Evolutionary conservation across 1,284 basidiomycete genomes (phyloP).

Genomic region (Hemileia vastatrix): DNA sequence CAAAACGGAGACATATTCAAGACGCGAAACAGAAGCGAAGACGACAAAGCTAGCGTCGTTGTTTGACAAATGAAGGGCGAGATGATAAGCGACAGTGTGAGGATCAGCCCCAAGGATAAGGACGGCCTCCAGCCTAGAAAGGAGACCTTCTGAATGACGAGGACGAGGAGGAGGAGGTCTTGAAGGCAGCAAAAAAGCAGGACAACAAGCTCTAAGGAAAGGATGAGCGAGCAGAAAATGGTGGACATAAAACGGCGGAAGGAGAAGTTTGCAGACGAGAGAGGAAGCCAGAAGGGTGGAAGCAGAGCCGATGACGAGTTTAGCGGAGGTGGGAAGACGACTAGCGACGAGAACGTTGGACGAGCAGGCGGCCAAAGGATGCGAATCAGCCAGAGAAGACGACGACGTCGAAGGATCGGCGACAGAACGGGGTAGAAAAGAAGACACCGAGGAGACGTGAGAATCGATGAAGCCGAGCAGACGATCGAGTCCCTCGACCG

Average conservation of each 20-base stretch:
- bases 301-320: not conserved
- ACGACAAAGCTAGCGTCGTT: not conserved
- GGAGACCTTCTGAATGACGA: not conserved
- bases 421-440: too few species aligned
- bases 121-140: not conserved
- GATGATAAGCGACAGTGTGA: not conserved
- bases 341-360: too few species aligned
- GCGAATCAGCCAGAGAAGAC: too few species aligned
- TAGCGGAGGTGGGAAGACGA: too few species aligned
- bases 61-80: constrained; percentile 9
- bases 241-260: not conserved
- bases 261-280: not conserved
- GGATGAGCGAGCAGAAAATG: constrained; percentile 8
- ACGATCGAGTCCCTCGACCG: too few species aligned
- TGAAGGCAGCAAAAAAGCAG: not conserved
- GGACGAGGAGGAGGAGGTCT: not conserved
- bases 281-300: not conserved
- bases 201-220: not conserved
- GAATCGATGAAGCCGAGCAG: too few species aligned
- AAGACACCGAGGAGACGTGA: too few species aligned
- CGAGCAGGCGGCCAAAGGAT: too few species aligned
- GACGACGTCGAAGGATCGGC: too few species aligned
- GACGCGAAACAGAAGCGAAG: constrained; percentile 4
- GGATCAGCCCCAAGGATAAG: constrained; percentile 13
- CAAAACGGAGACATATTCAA: not conserved